These are phyloP conservation scores for Nyctanthes arbortristis DNA, from an alignment of 257 asterid species.

Conservation along the genomic window DNA sequence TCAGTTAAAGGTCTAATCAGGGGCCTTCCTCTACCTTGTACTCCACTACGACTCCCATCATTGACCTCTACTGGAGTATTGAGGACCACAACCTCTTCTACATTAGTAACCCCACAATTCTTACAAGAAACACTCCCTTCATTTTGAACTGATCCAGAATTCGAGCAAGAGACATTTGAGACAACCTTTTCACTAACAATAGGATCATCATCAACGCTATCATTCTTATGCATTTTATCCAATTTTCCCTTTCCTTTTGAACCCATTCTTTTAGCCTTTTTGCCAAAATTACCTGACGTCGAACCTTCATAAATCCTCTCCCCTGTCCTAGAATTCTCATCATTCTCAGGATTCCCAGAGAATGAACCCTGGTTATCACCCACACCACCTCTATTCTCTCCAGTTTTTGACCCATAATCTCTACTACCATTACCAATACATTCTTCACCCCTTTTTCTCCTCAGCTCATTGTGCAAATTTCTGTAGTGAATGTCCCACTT, in stretches of 20 bases:
- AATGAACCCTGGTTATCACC: not conserved
- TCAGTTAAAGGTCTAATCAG: not conserved
- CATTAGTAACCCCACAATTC: conserved; percentile 7
- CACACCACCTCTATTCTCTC: not conserved
- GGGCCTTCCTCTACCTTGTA: conserved; percentile 15
- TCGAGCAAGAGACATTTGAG: conserved; percentile 24
- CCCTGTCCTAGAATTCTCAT: conserved; percentile 1
- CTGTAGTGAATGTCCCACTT: conserved; percentile 24
- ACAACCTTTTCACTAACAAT: conserved; percentile 20
- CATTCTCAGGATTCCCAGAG: not conserved
- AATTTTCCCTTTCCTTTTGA: conserved; percentile 4
- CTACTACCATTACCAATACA: not conserved
- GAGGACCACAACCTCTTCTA: conserved; percentile 8
- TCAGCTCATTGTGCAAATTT: not conserved
- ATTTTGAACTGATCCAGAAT: not conserved
- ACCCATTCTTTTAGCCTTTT: not conserved
- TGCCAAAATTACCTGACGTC: too few species aligned
- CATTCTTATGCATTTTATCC: not conserved
- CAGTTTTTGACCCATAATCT: not conserved
- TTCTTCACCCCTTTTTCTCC: not conserved
- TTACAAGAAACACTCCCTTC: not conserved
- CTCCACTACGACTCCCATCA: not conserved
- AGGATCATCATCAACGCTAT: not conserved
- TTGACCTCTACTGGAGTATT: not conserved
- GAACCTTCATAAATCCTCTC: not conserved